phyloP scores from a whole-genome alignment of 2,329 filamentous ascomycete species.

The Hypoxylon sp. region DNA sequence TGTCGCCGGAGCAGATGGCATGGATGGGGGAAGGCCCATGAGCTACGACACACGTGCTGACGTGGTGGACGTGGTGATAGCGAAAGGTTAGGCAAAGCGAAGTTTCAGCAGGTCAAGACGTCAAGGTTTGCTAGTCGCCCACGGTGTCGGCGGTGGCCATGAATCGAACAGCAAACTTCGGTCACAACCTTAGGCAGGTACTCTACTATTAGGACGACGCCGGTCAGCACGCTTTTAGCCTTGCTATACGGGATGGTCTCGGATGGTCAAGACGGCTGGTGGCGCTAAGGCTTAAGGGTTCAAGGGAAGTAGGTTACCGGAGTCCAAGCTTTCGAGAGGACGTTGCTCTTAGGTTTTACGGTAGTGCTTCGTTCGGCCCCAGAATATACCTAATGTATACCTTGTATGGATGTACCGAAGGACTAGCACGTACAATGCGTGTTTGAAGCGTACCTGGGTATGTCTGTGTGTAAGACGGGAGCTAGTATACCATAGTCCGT shows the following conservation, averaged over 20 bases:
- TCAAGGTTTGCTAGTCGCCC: constrained; percentile 29
- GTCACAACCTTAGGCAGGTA: constrained; percentile 15
- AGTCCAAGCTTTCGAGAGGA: not conserved
- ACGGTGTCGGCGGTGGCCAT: constrained; percentile 23
- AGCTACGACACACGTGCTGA: constrained; percentile 14
- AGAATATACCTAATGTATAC: not conserved
- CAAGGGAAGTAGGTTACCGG: not conserved
- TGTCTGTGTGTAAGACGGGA: not conserved
- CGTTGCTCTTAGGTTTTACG: not conserved
- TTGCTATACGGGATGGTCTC: constrained; percentile 19
- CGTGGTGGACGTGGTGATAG: constrained; percentile 14
- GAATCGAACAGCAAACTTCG: constrained; percentile 29
- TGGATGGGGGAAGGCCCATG: constrained; percentile 34
- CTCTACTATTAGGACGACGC: constrained; percentile 22
- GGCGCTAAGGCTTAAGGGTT: not conserved
- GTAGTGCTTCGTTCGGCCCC: constrained; percentile 2
- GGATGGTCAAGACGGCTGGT: constrained; percentile 1
- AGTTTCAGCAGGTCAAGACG: not conserved
- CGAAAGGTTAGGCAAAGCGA: not conserved
- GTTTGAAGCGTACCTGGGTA: not conserved
- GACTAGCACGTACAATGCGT: not conserved
- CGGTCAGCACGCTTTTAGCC: constrained; percentile 17
- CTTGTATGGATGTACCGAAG: not conserved
- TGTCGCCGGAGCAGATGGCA: constrained; percentile 41
- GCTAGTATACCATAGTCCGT: constrained; percentile 5